A percentile compares a stretch with the other conserved stretches of the same genome.
These are phyloP conservation scores for Chaetoscypha palmicola DNA, from an alignment of 2,329 filamentous ascomycete genomes.

Conservation along the genomic window DNA sequence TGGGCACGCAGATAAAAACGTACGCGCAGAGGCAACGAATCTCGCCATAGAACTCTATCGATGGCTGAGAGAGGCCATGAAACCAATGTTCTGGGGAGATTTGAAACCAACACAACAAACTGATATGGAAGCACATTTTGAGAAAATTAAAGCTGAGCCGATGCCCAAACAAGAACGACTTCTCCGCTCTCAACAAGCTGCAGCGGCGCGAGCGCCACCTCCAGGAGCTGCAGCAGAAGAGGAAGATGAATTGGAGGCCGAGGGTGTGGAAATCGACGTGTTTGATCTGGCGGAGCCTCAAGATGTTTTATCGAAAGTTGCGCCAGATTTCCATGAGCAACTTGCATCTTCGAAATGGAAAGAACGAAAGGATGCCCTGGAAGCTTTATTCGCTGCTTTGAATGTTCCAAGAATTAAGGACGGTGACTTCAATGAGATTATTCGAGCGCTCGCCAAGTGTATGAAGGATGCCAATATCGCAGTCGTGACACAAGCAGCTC, in stretches of 20 bases:
- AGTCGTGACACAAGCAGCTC: constrained; percentile 86
- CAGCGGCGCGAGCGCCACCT: constrained; percentile 61
- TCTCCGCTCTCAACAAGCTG: constrained; percentile 81
- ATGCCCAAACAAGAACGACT: constrained; percentile 85
- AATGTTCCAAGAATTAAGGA: constrained; percentile 92
- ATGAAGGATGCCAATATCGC: constrained; percentile 99
- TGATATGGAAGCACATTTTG: constrained; percentile 89
- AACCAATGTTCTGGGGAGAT: constrained; percentile 94
- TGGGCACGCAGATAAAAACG: constrained; percentile 95
- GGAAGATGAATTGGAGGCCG: constrained; percentile 50
- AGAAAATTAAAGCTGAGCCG: constrained; percentile 82
- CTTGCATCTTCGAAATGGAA: constrained; percentile 95
- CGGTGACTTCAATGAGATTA: constrained; percentile 77
- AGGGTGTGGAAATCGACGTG: constrained; percentile 63
- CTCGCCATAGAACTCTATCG: constrained; percentile 91
- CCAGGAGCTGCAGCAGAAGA: constrained; percentile 52
- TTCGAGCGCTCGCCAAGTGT: constrained; percentile 77
- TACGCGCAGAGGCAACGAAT: constrained; percentile 86
- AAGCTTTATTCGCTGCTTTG: constrained; percentile 66
- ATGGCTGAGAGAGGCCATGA: constrained; percentile 97
- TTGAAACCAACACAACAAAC: constrained; percentile 92
- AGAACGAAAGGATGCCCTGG: constrained; percentile 89
- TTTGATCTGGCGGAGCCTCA: constrained; percentile 81
- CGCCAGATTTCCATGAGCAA: constrained; percentile 74
- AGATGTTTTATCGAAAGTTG: constrained; percentile 75